Evolutionary conservation across 306 rosid genomes (phyloP).

Genomic region (Inga oerstediana): DNA sequence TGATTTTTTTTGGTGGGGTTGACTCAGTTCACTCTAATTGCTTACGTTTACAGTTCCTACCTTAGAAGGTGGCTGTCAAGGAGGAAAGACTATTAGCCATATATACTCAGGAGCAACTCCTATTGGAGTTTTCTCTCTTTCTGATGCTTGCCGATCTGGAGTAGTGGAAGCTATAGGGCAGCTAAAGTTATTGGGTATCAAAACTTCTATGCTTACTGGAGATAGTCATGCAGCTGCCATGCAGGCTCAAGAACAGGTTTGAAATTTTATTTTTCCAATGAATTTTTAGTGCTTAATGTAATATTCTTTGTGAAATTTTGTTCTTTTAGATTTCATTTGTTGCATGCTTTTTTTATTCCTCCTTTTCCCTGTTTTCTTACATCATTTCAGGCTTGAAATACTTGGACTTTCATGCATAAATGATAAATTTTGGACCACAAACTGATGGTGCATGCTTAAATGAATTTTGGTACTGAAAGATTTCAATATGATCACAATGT

Average conservation of each 20-base stretch:
- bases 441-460: not conserved
- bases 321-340: not conserved
- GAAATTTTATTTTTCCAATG: too few species aligned
- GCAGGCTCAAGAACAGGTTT: slow-evolving; percentile 90
- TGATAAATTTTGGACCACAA: not conserved
- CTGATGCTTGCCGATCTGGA: slow-evolving; percentile 86
- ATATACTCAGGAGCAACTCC: slow-evolving; percentile 56
- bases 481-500: not conserved
- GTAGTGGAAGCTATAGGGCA: slow-evolving; percentile 65
- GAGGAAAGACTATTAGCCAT: slow-evolving; percentile 81
- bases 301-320: not conserved
- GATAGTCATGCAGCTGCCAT: slow-evolving; percentile 74
- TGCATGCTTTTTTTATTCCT: not conserved
- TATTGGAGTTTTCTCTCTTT: slow-evolving; percentile 67
- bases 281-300: not conserved
- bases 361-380: not conserved
- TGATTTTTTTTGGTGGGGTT: not conserved
- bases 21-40: slow-evolving; percentile 24
- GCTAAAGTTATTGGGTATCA: slow-evolving; percentile 71
- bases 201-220: slow-evolving; percentile 91
- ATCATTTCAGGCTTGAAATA: not conserved
- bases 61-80: slow-evolving; percentile 49
- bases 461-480: not conserved
- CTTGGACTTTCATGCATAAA: not conserved
- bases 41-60: slow-evolving; percentile 55